phyloP scores from a whole-genome alignment of 352 stramenopile genomes.

The Phytophthora fragariae region DNA sequence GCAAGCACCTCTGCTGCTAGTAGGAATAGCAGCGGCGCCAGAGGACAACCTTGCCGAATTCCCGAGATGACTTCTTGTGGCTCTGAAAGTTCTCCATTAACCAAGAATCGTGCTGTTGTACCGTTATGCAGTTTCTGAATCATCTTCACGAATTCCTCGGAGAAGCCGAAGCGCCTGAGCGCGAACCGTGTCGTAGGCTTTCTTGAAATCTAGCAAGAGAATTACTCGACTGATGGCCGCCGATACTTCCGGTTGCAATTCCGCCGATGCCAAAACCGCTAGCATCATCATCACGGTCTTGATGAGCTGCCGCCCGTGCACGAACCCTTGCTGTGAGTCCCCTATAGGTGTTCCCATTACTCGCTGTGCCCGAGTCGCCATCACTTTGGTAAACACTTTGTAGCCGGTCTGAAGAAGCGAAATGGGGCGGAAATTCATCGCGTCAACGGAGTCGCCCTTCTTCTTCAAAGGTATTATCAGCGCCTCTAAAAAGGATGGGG shows the following conservation, averaged over 20 bases:
- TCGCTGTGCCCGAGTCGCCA: no score
- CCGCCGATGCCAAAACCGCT: not conserved
- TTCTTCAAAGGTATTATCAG: not conserved
- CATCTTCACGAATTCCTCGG: not conserved
- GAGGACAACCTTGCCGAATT: not conserved
- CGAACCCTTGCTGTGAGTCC: constrained; percentile 4
- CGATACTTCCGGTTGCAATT: not conserved
- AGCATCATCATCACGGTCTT: constrained; percentile 9
- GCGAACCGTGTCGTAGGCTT: constrained; percentile 1
- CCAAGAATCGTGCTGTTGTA: not conserved
- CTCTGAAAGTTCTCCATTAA: not conserved
- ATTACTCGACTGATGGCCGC: not conserved
- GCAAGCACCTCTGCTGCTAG: not conserved
- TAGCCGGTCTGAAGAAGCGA: no score
- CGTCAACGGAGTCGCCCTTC: no score
- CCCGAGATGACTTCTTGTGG: not conserved
- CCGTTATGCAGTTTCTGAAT: not conserved
- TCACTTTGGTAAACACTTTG: no score
- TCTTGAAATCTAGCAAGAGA: not conserved
- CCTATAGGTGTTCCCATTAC: not conserved
- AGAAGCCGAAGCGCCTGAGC: not conserved
- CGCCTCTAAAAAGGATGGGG: not conserved
- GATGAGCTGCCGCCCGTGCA: not conserved
- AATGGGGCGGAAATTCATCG: no score
- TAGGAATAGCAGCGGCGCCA: not conserved